A percentile compares a stretch with the other conserved stretches of the same genome.
phyloP scores from a whole-genome alignment of 345 rosid genomes.

The Gynandropsis gynandra region DNA sequence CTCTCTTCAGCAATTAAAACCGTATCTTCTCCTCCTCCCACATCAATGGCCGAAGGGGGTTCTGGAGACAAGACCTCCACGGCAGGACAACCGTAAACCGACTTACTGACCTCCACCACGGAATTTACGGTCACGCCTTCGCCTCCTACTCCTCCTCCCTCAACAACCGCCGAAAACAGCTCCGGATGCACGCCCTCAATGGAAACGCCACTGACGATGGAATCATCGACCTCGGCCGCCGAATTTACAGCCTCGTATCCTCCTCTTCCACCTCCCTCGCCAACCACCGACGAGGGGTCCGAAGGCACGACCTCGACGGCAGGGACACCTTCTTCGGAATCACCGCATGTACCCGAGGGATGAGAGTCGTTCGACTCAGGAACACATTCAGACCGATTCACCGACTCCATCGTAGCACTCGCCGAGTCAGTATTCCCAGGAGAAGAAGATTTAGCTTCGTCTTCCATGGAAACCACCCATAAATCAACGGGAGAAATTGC shows the following conservation, averaged over 20 bases:
- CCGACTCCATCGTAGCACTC: constrained; percentile 17
- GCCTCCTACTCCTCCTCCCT: background rate
- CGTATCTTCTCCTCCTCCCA: constrained; percentile 23
- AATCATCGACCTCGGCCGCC: constrained; percentile 8
- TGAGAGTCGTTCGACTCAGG: constrained; percentile 7
- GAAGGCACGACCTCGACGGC: background rate
- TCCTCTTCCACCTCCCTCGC: background rate
- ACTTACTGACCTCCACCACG: background rate
- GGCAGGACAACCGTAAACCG: constrained; percentile 1
- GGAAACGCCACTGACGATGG: background rate
- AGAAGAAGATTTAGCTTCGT: constrained; percentile 19
- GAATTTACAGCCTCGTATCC: constrained; percentile 13
- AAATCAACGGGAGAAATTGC: constrained; percentile 4
- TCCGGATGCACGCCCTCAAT: background rate
- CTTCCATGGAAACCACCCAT: constrained; percentile 21
- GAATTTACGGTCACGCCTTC: constrained; percentile 13
- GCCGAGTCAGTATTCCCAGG: constrained; percentile 22
- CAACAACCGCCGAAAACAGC: background rate
- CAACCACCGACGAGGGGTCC: background rate
- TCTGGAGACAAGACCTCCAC: constrained; percentile 1
- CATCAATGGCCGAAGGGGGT: constrained; percentile 7
- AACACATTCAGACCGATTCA: constrained; percentile 8
- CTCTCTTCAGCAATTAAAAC: constrained; percentile 11
- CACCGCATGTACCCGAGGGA: constrained; percentile 13
- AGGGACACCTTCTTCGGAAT: background rate